Evolutionary conservation across 176 grass and related monocot species (phyloP).

Genomic region (Dactylis glomerata): DNA sequence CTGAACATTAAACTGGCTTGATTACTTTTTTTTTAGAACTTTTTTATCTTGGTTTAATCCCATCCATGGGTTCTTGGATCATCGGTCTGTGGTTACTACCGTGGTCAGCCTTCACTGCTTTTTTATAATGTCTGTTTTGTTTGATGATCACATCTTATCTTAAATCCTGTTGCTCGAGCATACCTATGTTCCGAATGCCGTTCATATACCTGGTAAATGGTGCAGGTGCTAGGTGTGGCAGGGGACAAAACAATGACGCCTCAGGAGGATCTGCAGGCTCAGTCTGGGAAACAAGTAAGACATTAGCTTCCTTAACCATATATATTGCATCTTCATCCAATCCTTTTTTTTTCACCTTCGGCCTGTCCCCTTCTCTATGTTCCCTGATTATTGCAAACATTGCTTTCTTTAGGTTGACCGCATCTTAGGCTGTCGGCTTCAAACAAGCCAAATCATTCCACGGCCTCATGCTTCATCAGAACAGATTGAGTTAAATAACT

Average conservation of each 20-base stretch:
- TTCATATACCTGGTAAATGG: constrained; percentile 33
- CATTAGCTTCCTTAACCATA: not conserved
- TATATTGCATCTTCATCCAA: constrained; percentile 16
- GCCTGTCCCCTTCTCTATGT: constrained; percentile 9
- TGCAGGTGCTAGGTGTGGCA: constrained; percentile 40
- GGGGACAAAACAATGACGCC: constrained; percentile 16
- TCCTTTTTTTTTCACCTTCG: not conserved
- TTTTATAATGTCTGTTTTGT: constrained; percentile 4
- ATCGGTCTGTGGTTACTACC: constrained; percentile 11
- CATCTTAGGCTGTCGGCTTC: constrained; percentile 78
- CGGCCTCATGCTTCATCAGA: constrained; percentile 32
- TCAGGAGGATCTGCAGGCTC: constrained; percentile 43
- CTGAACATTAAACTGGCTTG: not conserved
- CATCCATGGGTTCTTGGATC: not conserved
- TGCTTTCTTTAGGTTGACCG: constrained; percentile 79
- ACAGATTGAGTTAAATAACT: constrained; percentile 35
- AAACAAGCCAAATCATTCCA: constrained; percentile 36
- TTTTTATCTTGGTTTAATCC: not conserved
- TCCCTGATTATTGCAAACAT: constrained; percentile 32
- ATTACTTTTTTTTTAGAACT: not conserved
- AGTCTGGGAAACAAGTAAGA: constrained; percentile 1
- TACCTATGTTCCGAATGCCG: constrained; percentile 27
- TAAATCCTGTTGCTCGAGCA: constrained; percentile 19
- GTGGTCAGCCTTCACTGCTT: constrained; percentile 4
- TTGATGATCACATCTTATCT: constrained; percentile 15